These are phyloP conservation scores for Leccinum subrobustum DNA, from an alignment of 1,284 basidiomycete genomes.

Conservation along the genomic window DNA sequence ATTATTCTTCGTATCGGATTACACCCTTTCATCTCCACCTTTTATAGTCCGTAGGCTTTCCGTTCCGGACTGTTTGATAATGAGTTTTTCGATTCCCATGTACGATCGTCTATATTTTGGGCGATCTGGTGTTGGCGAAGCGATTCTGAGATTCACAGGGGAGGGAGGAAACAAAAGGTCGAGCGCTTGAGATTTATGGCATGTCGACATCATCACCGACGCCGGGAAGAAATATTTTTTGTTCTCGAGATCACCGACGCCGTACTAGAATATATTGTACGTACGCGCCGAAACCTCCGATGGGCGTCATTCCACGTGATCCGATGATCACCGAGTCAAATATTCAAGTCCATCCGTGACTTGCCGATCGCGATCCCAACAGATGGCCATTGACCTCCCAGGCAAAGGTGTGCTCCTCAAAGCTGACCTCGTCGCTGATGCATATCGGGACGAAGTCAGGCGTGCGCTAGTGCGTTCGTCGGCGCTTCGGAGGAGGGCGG, in stretches of 20 bases:
- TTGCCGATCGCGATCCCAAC: not conserved
- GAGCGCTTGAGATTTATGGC: not conserved
- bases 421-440: constrained; percentile 65
- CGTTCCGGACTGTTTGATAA: not conserved
- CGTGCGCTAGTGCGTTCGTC: not conserved
- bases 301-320: not conserved
- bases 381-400: constrained; percentile 25
- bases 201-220: not conserved
- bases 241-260: not conserved
- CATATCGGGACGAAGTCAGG: constrained; percentile 70
- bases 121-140: not conserved
- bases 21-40: not conserved
- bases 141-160: not conserved
- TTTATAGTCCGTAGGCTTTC: not conserved
- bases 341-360: constrained; percentile 9
- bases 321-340: not conserved
- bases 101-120: not conserved
- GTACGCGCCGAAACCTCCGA: not conserved
- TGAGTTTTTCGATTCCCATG: not conserved
- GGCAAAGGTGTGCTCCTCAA: constrained; percentile 77
- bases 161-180: not conserved
- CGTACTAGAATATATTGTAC: no score
- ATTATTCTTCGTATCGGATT: not conserved
- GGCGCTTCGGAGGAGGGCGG: not conserved
- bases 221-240: not conserved